Evolutionary conservation across 257 asterid genomes (phyloP).

Genomic region (Apocynum venetum): DNA sequence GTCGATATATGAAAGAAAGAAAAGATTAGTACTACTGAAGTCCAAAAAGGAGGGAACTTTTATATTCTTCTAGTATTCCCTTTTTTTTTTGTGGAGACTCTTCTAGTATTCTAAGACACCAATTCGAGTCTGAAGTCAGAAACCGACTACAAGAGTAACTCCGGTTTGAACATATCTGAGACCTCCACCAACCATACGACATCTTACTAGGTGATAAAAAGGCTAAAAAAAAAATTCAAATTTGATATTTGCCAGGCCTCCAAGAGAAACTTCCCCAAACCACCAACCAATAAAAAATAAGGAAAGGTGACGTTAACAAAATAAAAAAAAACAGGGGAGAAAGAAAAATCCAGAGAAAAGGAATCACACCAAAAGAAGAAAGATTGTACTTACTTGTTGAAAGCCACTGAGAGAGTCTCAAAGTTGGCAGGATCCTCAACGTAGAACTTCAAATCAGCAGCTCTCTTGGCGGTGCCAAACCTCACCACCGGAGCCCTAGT

Average conservation of each 20-base stretch:
- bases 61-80: neutral
- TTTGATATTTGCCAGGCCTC: neutral
- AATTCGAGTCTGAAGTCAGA: neutral
- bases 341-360: neutral
- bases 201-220: neutral
- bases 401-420: constrained; percentile 39
- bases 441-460: constrained; percentile 46
- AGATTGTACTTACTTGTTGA: constrained; percentile 41
- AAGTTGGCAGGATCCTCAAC: constrained; percentile 45
- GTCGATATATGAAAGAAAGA: neutral
- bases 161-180: neutral
- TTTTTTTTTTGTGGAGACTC: too few relatives aligned
- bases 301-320: neutral
- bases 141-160: neutral
- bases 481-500: constrained; percentile 62
- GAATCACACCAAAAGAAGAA: neutral
- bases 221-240: neutral
- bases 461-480: constrained; percentile 44
- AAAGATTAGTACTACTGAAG: neutral
- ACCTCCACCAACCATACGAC: constrained; percentile 2
- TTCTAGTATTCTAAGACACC: neutral
- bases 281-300: neutral
- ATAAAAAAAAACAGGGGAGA: neutral
- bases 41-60: neutral
- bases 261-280: neutral